Conservation (phyloP, 805 yeast species). For the Wickerhamomyces sydowiorum region DNA sequence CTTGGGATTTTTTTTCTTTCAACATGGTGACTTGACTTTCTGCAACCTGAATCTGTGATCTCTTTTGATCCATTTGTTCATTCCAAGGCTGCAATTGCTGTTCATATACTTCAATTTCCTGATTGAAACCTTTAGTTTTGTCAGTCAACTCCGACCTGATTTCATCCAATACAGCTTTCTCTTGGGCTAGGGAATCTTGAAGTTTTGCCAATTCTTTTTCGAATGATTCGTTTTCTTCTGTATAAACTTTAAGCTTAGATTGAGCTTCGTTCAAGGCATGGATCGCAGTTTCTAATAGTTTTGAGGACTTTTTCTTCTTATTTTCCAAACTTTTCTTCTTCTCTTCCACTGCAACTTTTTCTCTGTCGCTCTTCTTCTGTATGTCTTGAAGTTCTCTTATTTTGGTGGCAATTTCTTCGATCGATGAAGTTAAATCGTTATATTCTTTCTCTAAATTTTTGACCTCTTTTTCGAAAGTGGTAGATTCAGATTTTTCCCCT, state of each 20-base stretch:
- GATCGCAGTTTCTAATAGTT: conserved; percentile 43
- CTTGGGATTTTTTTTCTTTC: conserved; percentile 36
- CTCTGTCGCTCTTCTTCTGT: conserved; percentile 44
- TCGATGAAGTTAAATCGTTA: conserved; percentile 13
- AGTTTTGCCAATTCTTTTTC: conserved; percentile 41
- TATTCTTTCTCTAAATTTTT: conserved; percentile 25
- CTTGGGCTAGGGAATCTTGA: conserved; percentile 39
- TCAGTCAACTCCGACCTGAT: conserved; percentile 63
- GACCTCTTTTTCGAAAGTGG: conserved; percentile 34
- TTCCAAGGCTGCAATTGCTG: conserved; percentile 79
- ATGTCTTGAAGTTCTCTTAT: conserved; percentile 27
- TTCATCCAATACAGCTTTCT: conserved; percentile 51
- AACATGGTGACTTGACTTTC: conserved; percentile 60
- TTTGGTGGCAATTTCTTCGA: conserved; percentile 20
- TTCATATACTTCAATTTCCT: conserved; percentile 58
- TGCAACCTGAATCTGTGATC: conserved; percentile 59
- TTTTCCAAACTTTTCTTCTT: conserved; percentile 58
- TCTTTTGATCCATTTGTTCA: conserved; percentile 55
- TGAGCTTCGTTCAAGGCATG: conserved; percentile 39
- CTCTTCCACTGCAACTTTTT: conserved; percentile 69
- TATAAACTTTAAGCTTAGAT: conserved; percentile 39
- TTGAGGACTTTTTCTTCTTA: conserved; percentile 55
- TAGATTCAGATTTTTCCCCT: conserved; percentile 36
- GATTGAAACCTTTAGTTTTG: conserved; percentile 65
- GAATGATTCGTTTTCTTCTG: conserved; percentile 37